Evolutionary conservation across 1,139 yeast species (phyloP).

Genomic region (Yamadazyma triangularis): DNA sequence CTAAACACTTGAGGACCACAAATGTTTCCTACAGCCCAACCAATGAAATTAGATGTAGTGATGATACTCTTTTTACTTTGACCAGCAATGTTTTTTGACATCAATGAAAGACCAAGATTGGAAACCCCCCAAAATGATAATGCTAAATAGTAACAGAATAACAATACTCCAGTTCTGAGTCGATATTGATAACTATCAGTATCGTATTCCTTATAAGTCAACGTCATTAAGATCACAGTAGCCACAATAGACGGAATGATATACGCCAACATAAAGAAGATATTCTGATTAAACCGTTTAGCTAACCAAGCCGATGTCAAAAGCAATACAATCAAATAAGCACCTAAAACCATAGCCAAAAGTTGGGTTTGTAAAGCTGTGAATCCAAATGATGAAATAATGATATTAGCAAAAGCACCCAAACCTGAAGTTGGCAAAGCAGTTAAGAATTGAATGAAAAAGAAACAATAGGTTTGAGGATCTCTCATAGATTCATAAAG

Average conservation of each 20-base stretch:
- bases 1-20: slow-evolving; percentile 26
- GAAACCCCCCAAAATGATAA: slow-evolving; percentile 25
- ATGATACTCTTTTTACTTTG: slow-evolving; percentile 22
- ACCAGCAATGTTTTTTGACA: slow-evolving; percentile 25
- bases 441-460: slow-evolving; percentile 29
- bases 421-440: slow-evolving; percentile 39
- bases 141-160: slow-evolving; percentile 25
- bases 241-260: slow-evolving; percentile 34
- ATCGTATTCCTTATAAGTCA: slow-evolving; percentile 18
- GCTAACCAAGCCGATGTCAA: slow-evolving; percentile 29
- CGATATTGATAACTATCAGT: slow-evolving; percentile 14
- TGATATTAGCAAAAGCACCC: slow-evolving; percentile 37
- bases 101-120: slow-evolving; percentile 25
- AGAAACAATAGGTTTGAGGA: slow-evolving; percentile 34
- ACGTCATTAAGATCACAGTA: slow-evolving; percentile 29
- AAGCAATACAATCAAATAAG: slow-evolving; percentile 28
- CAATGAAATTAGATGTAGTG: slow-evolving; percentile 22
- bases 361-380: slow-evolving; percentile 27
- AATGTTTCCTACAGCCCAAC: slow-evolving; percentile 28
- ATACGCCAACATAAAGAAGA: slow-evolving; percentile 21
- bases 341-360: slow-evolving; percentile 38
- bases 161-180: slow-evolving; percentile 15
- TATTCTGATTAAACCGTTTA: slow-evolving; percentile 16
- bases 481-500: slow-evolving; percentile 26
- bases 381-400: slow-evolving; percentile 35